A percentile compares a stretch with the other conserved stretches of the same genome.
These are phyloP conservation scores for Gymnopilus dilepis DNA, from an alignment of 768 basidiomycete genomes.

Conservation along the genomic window DNA sequence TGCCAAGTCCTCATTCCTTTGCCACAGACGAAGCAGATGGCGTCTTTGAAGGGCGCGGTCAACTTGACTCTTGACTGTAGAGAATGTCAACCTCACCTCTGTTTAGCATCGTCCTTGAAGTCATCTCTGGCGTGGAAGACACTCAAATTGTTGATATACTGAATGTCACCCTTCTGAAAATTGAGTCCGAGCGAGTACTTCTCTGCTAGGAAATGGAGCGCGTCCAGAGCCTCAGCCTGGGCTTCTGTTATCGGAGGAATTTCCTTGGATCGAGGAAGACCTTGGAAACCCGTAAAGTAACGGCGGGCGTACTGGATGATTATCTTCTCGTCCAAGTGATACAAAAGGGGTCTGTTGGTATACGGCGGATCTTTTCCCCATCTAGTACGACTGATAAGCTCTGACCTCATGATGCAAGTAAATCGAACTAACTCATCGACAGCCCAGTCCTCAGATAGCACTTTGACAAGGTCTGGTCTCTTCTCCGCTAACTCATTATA, in stretches of 20 bases:
- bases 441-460: conserved; percentile 47
- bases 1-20: conserved; percentile 44
- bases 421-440: conserved; percentile 42
- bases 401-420: not conserved
- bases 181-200: conserved; percentile 48
- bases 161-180: conserved; percentile 55
- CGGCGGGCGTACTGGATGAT: conserved; percentile 53
- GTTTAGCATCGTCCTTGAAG: conserved; percentile 42
- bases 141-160: conserved; percentile 53
- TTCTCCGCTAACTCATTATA: conserved; percentile 54
- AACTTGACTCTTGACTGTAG: no score
- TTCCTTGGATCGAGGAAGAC: conserved; percentile 38
- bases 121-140: conserved; percentile 52
- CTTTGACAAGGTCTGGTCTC: conserved; percentile 49
- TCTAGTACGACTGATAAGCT: conserved; percentile 25
- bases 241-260: conserved; percentile 54
- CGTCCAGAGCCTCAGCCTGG: conserved; percentile 54
- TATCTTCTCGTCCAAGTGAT: conserved; percentile 42
- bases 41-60: conserved; percentile 27
- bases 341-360: conserved; percentile 44
- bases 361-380: conserved; percentile 44
- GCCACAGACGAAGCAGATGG: conserved; percentile 45
- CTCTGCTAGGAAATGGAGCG: conserved; percentile 50
- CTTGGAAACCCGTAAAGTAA: conserved; percentile 47
- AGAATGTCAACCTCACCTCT: conserved; percentile 36